Evolutionary conservation across 345 rosid species (phyloP), one percentile per base, ranked within the genome.

Genomic region (Dovyalis caffra): DNA sequence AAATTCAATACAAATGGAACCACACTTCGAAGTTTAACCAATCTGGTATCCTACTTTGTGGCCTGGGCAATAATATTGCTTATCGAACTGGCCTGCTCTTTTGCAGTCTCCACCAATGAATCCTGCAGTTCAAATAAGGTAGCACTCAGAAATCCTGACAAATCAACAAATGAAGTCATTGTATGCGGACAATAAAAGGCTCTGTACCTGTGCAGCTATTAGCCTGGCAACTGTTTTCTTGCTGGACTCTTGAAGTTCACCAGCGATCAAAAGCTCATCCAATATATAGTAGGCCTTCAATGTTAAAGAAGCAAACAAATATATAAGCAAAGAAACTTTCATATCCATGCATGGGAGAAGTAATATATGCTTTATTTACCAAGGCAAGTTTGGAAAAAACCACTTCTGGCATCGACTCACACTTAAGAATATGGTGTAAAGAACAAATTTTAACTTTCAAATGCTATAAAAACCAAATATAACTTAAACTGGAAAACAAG

Each of bases 181-280:
- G 33, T 21, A 8, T 14, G 28, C 23, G 32, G 40, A 20, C 3
- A 16, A 28, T 15, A 25, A 32, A 29, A 29, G 35, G 47, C 49
- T n/a, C n/a, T 7, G 64, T 80, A 91, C 97, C 97, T 93, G 98
- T 0, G 97, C 94, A 57, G 94, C 89, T 72, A 95, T 88, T 72
- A 91, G 79, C 84, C 93, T 86, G 56, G 98, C 97, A 34, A 91
- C 88, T 14, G 93, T 93, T 76, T 95, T 95, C 86, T 95, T 95
- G 88, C 99, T 95, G 0, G 98, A 76, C 82, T 93, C 99, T 82
- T 95, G 99, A 75, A 95, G 97, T 77, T 95, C 97, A 1, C 98
- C 99, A 12, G 97, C 99, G 73, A 93, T 87, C 82, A 95, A 78
- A 28, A 95, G 83, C 85, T 95, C 99, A 78, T 93, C 97, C 88